phyloP scores from a whole-genome alignment of 352 stramenopile genomes.

The Globisporangium apiculatum region DNA sequence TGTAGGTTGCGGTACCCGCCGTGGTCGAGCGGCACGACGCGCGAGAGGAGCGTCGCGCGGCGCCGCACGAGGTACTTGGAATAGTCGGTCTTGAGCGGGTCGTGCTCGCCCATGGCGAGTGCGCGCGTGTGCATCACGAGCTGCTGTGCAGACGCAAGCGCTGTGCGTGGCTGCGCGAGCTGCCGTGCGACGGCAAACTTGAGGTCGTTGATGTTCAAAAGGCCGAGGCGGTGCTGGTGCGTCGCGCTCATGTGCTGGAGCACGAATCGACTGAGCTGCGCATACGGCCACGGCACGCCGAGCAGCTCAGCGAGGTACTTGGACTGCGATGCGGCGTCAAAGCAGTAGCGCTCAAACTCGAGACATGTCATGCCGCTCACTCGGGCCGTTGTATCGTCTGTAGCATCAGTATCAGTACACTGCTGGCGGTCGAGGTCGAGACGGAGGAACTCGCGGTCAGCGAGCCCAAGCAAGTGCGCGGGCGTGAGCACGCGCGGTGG shows the following conservation, averaged over 20 bases:
- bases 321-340: conserved; percentile 38
- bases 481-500: conserved; percentile 26
- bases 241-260: conserved; percentile 80
- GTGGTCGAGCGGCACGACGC: conserved; percentile 86
- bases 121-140: conserved; percentile 81
- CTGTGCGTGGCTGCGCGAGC: conserved; percentile 32
- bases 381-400: background rate
- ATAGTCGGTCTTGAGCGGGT: conserved; percentile 91
- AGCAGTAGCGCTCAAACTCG: conserved; percentile 73
- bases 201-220: conserved; percentile 86
- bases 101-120: conserved; percentile 87
- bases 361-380: conserved; percentile 59
- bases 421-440: conserved; percentile 21
- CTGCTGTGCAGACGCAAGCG: conserved; percentile 61
- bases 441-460: conserved; percentile 60
- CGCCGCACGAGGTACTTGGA: conserved; percentile 84
- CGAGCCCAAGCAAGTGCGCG: conserved; percentile 32
- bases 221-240: conserved; percentile 83
- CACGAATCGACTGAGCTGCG: conserved; percentile 77
- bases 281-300: conserved; percentile 57
- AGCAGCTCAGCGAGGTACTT: conserved; percentile 71
- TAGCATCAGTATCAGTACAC: background rate
- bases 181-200: conserved; percentile 73
- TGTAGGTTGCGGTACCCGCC: conserved; percentile 83
- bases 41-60: conserved; percentile 60